A percentile compares a stretch with the other conserved stretches of the same genome.
phyloP scores from a whole-genome alignment of 257 asterid species.

The Phtheirospermum japonicum region DNA sequence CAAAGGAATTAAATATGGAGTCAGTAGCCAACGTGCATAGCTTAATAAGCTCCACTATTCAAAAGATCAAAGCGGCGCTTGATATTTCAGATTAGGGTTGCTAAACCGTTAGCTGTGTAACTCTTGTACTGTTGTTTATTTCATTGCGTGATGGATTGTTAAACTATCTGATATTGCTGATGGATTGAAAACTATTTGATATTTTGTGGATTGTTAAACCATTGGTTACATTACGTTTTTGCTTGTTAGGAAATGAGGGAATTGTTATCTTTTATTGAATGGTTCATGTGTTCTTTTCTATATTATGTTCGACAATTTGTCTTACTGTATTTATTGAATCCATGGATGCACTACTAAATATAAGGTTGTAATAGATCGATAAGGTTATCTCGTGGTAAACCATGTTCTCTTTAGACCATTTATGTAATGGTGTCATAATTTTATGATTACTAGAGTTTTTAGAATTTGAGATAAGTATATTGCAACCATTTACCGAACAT shows the following conservation, averaged over 20 bases:
- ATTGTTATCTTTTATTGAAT: background rate
- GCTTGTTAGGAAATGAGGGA: background rate
- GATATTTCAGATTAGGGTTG: slow-evolving; percentile 27
- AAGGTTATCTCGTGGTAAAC: no score
- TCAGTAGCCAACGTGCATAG: slow-evolving; percentile 41
- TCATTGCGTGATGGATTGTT: background rate
- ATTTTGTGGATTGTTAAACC: background rate
- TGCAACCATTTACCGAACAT: no score
- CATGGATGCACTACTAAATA: no score
- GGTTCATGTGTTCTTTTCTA: background rate
- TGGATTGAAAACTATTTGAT: background rate
- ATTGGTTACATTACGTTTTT: background rate
- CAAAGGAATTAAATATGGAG: slow-evolving; percentile 47
- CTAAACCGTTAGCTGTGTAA: background rate
- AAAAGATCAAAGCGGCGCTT: slow-evolving; percentile 43
- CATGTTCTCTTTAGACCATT: no score
- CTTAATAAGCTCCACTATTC: slow-evolving; percentile 48
- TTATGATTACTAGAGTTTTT: no score
- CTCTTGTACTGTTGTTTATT: background rate
- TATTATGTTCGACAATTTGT: no score
- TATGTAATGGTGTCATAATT: no score
- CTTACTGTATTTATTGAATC: no score
- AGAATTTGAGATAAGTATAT: no score
- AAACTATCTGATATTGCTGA: background rate
- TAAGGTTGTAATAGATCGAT: no score